Percentiles rank a stretch among this genome's conserved stretches.
Conservation (phyloP, 768 basidiomycete species). For the Tulasnella sp. region DNA sequence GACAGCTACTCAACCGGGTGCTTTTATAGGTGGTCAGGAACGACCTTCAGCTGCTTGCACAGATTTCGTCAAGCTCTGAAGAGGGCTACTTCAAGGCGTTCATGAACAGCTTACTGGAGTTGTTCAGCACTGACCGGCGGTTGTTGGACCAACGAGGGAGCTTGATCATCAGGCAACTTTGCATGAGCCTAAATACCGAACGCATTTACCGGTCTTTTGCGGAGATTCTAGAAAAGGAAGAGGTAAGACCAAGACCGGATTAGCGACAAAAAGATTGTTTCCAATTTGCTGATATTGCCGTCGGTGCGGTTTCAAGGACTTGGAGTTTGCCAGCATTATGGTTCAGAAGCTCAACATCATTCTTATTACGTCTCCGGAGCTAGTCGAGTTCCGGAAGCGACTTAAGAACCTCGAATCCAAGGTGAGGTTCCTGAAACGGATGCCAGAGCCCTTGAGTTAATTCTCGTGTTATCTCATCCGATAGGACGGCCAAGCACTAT, state of each 20-base stretch:
- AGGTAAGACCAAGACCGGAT: conserved; percentile 48
- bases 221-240: conserved; percentile 96
- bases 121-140: conserved; percentile 91
- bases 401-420: conserved; percentile 91
- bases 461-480: background rate
- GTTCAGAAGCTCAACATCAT: conserved; percentile 97
- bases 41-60: conserved; percentile 90
- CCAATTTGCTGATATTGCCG: background rate
- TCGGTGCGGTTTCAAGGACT: conserved; percentile 53
- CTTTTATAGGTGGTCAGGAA: conserved; percentile 80
- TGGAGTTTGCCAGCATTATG: conserved; percentile 96
- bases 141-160: conserved; percentile 89
- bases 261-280: background rate
- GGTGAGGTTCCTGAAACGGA: conserved; percentile 45
- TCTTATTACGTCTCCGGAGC: conserved; percentile 90
- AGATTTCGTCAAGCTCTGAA: conserved; percentile 93
- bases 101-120: conserved; percentile 89
- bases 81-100: conserved; percentile 94
- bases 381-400: conserved; percentile 90
- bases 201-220: conserved; percentile 93
- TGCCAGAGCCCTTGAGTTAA: background rate
- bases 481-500: conserved; percentile 92
- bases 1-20: background rate
- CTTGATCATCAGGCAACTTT: conserved; percentile 91
- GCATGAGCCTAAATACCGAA: conserved; percentile 90